A percentile compares a stretch with the other conserved stretches of the same genome.
These are phyloP conservation scores for Ogataea nakhonphanomensis DNA, from an alignment of 805 yeast genomes.

Conservation along the genomic window DNA sequence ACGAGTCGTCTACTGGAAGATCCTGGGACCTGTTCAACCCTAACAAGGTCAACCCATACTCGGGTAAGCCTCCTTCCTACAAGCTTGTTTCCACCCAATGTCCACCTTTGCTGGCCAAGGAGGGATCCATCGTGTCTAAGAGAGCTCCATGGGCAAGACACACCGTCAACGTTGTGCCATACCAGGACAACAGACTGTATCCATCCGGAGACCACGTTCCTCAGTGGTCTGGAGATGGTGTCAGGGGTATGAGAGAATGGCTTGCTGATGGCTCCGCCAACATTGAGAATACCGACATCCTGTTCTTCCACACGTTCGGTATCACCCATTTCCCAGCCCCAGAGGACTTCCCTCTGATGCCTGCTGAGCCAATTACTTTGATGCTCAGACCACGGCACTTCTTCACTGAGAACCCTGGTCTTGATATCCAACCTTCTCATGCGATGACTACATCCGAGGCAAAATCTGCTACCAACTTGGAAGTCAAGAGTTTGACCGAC, in stretches of 20 bases:
- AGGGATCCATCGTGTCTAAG: conserved; percentile 69
- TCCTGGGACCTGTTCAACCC: conserved; percentile 81
- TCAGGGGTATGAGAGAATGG: conserved; percentile 66
- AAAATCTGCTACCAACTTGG: conserved; percentile 34
- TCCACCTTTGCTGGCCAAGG: conserved; percentile 69
- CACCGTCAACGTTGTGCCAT: conserved; percentile 67
- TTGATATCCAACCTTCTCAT: conserved; percentile 69
- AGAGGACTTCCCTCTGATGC: conserved; percentile 88
- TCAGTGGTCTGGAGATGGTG: conserved; percentile 70
- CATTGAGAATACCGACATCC: conserved; percentile 66
- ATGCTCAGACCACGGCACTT: conserved; percentile 76
- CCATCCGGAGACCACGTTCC: conserved; percentile 81
- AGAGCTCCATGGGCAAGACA: conserved; percentile 81
- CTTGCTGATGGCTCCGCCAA: conserved; percentile 56
- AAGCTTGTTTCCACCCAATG: conserved; percentile 74
- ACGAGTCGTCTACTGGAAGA: conserved; percentile 60
- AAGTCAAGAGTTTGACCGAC: conserved; percentile 43
- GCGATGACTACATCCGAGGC: conserved; percentile 47
- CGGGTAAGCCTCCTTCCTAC: conserved; percentile 73
- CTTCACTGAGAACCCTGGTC: conserved; percentile 72
- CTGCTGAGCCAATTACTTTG: conserved; percentile 75
- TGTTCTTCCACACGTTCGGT: conserved; percentile 80
- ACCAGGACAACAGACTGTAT: conserved; percentile 66
- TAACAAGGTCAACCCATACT: conserved; percentile 57
- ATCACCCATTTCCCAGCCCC: conserved; percentile 86